Evolutionary conservation across 176 grass and related monocot genomes (phyloP).

Genomic region (Aegilops sharonensis): DNA sequence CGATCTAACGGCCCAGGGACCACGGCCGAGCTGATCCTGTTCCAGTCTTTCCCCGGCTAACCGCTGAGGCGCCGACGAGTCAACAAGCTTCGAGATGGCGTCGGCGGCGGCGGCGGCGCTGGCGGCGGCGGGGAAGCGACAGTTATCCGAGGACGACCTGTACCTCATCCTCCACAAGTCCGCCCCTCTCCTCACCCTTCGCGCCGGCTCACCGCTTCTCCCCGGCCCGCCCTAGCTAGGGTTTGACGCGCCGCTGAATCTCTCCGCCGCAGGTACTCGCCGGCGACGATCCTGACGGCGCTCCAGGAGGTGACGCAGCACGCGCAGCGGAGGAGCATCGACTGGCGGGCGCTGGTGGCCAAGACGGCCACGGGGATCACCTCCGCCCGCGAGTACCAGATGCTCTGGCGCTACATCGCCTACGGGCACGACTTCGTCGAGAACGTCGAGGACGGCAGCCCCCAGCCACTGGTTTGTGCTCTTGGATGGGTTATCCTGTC

Average conservation of each 20-base stretch:
- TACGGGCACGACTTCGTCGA: conserved; percentile 51
- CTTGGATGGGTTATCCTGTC: conserved; percentile 1
- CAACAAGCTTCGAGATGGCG: not conserved
- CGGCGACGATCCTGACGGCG: conserved; percentile 61
- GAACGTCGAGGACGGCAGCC: conserved; percentile 31
- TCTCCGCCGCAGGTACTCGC: conserved; percentile 55
- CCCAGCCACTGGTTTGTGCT: conserved; percentile 64
- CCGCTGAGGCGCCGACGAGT: not conserved
- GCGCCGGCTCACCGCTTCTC: not conserved
- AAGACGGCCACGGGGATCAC: conserved; percentile 78
- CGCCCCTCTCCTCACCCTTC: not conserved
- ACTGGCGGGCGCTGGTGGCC: conserved; percentile 62
- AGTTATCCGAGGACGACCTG: conserved; percentile 67
- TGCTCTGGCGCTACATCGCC: conserved; percentile 92
- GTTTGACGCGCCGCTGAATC: conserved; percentile 34
- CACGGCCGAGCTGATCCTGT: no score
- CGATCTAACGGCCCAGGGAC: no score
- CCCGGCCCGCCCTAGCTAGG: conserved; percentile 38
- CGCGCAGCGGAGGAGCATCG: conserved; percentile 35
- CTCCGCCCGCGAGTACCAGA: conserved; percentile 82
- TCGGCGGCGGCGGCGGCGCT: not conserved
- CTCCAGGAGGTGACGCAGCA: conserved; percentile 75
- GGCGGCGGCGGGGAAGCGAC: conserved; percentile 40
- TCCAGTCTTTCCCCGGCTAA: not conserved
- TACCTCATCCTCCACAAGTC: conserved; percentile 75